Percentiles rank a stretch among this genome's conserved stretches.
Evolutionary conservation across 768 basidiomycete species (phyloP).

Genomic region (Lactarius pseudohatsudake): DNA sequence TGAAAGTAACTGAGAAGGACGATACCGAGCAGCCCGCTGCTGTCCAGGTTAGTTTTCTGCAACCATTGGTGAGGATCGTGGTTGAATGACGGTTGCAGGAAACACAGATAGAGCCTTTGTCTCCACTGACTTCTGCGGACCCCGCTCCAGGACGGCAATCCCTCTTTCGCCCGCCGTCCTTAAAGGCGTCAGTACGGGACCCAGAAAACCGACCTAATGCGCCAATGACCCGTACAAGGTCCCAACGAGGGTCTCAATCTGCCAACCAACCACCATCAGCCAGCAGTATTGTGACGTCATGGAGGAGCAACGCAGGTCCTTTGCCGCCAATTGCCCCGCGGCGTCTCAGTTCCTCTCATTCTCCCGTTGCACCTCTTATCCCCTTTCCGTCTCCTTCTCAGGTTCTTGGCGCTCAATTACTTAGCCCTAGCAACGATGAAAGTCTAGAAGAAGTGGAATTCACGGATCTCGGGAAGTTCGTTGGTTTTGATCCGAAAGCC

Average conservation of each 20-base stretch:
- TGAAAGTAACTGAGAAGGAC: constrained; percentile 41
- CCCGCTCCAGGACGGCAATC: constrained; percentile 8
- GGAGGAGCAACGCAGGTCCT: constrained; percentile 56
- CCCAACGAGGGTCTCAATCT: constrained; percentile 28
- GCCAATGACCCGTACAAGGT: constrained; percentile 21
- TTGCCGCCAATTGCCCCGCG: constrained; percentile 34
- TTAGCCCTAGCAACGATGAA: constrained; percentile 52
- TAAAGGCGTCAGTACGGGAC: constrained; percentile 33
- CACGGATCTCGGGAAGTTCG: constrained; percentile 69
- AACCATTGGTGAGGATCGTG: neutral
- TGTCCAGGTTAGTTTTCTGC: constrained; percentile 12
- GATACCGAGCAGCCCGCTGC: neutral
- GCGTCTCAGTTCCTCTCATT: constrained; percentile 30
- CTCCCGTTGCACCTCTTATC: constrained; percentile 40
- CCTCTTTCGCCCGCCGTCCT: constrained; percentile 32
- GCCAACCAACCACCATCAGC: constrained; percentile 9
- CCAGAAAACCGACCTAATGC: constrained; percentile 13
- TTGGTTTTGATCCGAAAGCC: constrained; percentile 43
- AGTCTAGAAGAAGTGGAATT: constrained; percentile 82
- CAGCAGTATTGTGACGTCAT: constrained; percentile 51
- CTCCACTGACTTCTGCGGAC: constrained; percentile 1
- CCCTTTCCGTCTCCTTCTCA: constrained; percentile 31
- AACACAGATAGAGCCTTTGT: constrained; percentile 2
- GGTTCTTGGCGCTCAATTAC: constrained; percentile 37
- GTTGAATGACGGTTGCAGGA: constrained; percentile 12